Conservation (phyloP, 192 early-diverging fungal species). For the Allomyces macrogynus region DNA sequence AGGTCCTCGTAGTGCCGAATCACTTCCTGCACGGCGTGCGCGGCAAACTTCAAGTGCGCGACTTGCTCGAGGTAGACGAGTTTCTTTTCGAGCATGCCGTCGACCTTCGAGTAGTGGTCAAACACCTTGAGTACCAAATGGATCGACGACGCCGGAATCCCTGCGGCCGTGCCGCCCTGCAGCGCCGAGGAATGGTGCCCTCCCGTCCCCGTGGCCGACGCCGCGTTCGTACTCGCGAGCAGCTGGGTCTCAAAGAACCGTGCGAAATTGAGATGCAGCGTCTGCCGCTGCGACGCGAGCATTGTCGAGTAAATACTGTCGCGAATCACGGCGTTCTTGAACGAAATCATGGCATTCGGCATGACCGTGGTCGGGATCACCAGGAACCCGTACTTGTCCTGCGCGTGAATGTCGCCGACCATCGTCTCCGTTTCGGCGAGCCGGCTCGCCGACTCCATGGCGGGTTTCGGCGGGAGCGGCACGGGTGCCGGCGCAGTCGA, state of each 20-base stretch:
- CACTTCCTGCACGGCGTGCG: constrained; percentile 14
- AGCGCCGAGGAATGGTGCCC: too few species aligned
- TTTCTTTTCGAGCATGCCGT: constrained; percentile 14
- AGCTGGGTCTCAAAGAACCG: constrained; percentile 18
- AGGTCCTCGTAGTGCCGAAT: constrained; percentile 22
- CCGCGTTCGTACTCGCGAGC: constrained; percentile 10
- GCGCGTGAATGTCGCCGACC: constrained; percentile 6
- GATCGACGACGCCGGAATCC: too few species aligned
- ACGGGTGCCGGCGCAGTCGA: constrained; percentile 3
- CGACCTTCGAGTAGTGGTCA: constrained; percentile 17
- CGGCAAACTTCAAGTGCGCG: constrained; percentile 18
- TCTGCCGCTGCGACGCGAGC: constrained; percentile 22
- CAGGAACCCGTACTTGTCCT: constrained; percentile 30
- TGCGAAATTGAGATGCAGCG: constrained; percentile 20
- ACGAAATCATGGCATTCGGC: constrained; percentile 2
- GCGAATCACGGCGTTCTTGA: constrained; percentile 28
- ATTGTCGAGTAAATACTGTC: constrained; percentile 30
- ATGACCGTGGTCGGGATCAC: neutral
- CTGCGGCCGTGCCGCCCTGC: too few species aligned
- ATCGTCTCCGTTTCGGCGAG: constrained; percentile 11
- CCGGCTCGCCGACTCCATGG: neutral
- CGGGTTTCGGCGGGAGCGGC: too few species aligned
- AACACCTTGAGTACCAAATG: constrained; percentile 18
- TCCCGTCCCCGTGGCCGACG: neutral
- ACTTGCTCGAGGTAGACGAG: constrained; percentile 20